phyloP scores from a whole-genome alignment of 805 yeast species.

The Wickerhamomyces ciferrii region DNA sequence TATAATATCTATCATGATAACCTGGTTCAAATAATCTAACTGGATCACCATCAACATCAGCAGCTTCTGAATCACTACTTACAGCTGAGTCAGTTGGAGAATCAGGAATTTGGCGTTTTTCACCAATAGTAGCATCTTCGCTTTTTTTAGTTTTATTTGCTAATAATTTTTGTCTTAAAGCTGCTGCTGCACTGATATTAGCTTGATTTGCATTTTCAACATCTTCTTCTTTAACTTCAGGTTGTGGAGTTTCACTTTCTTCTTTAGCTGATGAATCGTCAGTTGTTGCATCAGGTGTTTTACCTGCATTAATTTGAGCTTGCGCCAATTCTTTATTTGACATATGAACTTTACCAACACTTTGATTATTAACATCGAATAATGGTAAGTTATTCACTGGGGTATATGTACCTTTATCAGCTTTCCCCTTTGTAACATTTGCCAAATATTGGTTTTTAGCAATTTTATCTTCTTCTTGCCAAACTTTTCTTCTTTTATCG shows the following conservation, averaged over 20 bases:
- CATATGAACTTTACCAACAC: slow-evolving; percentile 62
- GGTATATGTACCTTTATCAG: slow-evolving; percentile 64
- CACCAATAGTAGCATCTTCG: slow-evolving; percentile 13
- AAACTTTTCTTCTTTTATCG: slow-evolving; percentile 50
- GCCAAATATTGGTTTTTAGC: slow-evolving; percentile 38
- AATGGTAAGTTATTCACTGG: slow-evolving; percentile 73
- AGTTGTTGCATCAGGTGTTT: slow-evolving; percentile 19
- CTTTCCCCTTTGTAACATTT: slow-evolving; percentile 61
- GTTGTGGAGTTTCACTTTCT: neutral
- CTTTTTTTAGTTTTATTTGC: slow-evolving; percentile 19
- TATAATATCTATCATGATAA: slow-evolving; percentile 75
- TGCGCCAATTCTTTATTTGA: slow-evolving; percentile 68
- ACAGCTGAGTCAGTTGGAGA: slow-evolving; percentile 12
- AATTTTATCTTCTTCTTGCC: slow-evolving; percentile 39
- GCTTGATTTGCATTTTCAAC: slow-evolving; percentile 29
- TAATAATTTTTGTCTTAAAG: slow-evolving; percentile 29
- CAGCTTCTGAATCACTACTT: slow-evolving; percentile 16
- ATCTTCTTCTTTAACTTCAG: slow-evolving; percentile 12
- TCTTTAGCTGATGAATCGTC: slow-evolving; percentile 1
- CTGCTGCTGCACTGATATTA: slow-evolving; percentile 41
- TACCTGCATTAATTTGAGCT: slow-evolving; percentile 15
- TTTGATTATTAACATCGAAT: slow-evolving; percentile 68
- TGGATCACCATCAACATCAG: slow-evolving; percentile 40
- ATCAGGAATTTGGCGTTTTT: slow-evolving; percentile 16
- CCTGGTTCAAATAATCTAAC: slow-evolving; percentile 86